phyloP scores from a whole-genome alignment of 495 filamentous ascomycete species.

The Immersiella caudata region DNA sequence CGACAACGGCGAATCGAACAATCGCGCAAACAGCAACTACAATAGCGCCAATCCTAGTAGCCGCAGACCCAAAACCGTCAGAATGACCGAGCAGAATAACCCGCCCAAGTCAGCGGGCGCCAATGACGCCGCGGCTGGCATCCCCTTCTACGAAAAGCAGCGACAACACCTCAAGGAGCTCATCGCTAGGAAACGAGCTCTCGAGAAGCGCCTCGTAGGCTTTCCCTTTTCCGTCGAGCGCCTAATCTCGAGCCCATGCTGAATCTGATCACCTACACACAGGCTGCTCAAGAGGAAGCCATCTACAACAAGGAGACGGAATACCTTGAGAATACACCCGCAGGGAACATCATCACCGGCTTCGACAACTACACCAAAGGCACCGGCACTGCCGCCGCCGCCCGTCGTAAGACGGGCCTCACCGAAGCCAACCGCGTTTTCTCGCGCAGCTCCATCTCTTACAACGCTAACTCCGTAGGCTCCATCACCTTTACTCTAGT shows the following conservation, averaged over 20 bases:
- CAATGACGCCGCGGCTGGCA: constrained; percentile 42
- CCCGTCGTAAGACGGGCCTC: constrained; percentile 54
- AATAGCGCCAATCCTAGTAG: not conserved
- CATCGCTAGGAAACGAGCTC: constrained; percentile 43
- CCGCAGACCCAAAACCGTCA: not conserved
- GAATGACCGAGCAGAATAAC: constrained; percentile 58
- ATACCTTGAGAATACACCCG: constrained; percentile 88
- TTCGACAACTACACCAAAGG: constrained; percentile 99
- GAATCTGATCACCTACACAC: not conserved
- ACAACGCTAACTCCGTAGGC: constrained; percentile 50
- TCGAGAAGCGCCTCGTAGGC: constrained; percentile 51
- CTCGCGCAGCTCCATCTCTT: constrained; percentile 61
- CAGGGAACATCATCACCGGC: constrained; percentile 93
- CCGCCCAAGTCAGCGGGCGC: constrained; percentile 34
- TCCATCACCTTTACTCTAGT: not conserved
- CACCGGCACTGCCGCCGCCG: constrained; percentile 48
- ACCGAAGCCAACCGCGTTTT: constrained; percentile 60
- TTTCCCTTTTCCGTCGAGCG: not conserved
- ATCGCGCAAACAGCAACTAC: constrained; percentile 6
- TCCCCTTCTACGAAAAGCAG: constrained; percentile 56
- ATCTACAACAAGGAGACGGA: constrained; percentile 82
- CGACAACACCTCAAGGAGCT: constrained; percentile 53
- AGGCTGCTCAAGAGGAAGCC: constrained; percentile 65
- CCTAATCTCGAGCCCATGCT: too few species aligned
- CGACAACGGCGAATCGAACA: not conserved